Evolutionary conservation across 2,329 filamentous ascomycete species (phyloP), one percentile per base, ranked within the genome.

Genomic region (Claviceps africana): DNA sequence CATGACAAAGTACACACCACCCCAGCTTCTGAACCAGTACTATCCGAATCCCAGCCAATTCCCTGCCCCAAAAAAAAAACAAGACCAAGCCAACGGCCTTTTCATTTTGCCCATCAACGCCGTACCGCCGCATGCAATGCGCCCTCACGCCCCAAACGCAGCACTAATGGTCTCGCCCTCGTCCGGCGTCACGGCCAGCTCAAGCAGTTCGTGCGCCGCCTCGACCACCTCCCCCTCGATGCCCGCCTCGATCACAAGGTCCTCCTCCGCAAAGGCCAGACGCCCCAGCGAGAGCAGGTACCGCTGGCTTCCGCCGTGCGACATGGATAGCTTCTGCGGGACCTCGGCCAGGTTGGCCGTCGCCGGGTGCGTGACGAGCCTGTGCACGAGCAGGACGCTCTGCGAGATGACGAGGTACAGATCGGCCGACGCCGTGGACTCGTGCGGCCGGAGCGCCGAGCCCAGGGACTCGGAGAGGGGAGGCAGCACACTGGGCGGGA

Each of bases 251-350:
- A 94, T 74, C 11, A 93, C 77, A 9, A 86, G 67, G 31, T 88
- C 85, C 55, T 95, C 88, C 48, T 82, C 80, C 6, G 81, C 83
- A 64, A 95, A 96, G 0, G 87, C 88, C n/a, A 97, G 70, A 43
- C 91, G 72, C 0, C 88, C 89, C 45, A 98, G 71, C 2, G 82
- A 81, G 10, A 96, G 78, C 1, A 94, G 72, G 61, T 94, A 91
- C 50, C 89, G 88, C 61, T 95, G 88, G 50, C 81, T 79, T 0
- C 83, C 86, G 3, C 88, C 87, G 5, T 80, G 75, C 0, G 86
- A 78, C 9, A 78, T 77, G 0, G 77, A 74, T 5, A 95, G 72
- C 64, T 91, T 94, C 48, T 78, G 75, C 48, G 81, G 77, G 56
- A 94, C 79, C 57, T 91, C 79, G 21, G 70, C 70, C 6, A 67